Evolutionary conservation across 2,329 filamentous ascomycete species (phyloP).

Genomic region (Cordyceps javanica): DNA sequence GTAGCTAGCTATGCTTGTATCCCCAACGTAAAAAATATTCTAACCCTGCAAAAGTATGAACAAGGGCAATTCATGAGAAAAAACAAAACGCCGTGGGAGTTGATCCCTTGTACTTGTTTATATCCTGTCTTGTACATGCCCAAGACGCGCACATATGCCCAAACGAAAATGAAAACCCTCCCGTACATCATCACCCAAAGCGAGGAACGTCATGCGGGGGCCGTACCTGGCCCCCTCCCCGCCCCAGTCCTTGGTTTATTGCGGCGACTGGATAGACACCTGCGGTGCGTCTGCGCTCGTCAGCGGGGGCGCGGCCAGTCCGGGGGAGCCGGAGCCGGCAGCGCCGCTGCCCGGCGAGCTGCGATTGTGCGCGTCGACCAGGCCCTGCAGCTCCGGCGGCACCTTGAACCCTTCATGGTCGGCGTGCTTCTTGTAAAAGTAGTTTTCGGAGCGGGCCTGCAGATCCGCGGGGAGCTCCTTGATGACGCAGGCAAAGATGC

Average conservation of each 20-base stretch:
- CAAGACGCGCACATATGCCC: conserved; percentile 10
- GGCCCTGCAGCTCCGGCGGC: conserved; percentile 51
- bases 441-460: conserved; percentile 62
- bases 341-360: conserved; percentile 29
- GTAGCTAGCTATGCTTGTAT: background rate
- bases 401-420: conserved; percentile 79
- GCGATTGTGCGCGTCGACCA: conserved; percentile 50
- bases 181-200: background rate
- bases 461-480: conserved; percentile 68
- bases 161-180: too few relatives aligned
- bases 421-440: conserved; percentile 84
- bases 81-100: conserved; percentile 20
- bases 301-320: too few relatives aligned
- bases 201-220: too few relatives aligned
- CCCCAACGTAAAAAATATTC: background rate
- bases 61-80: too few relatives aligned
- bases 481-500: conserved; percentile 65
- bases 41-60: background rate
- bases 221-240: too few relatives aligned
- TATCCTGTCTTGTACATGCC: conserved; percentile 13
- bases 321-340: conserved; percentile 21
- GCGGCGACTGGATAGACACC: conserved; percentile 8
- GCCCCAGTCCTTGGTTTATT: too few relatives aligned
- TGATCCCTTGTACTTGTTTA: conserved; percentile 15
- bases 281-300: conserved; percentile 15